Evolutionary conservation across 2,329 filamentous ascomycete species (phyloP), one percentile per base, ranked within the genome.

Genomic region (Aspergillus amoenus): DNA sequence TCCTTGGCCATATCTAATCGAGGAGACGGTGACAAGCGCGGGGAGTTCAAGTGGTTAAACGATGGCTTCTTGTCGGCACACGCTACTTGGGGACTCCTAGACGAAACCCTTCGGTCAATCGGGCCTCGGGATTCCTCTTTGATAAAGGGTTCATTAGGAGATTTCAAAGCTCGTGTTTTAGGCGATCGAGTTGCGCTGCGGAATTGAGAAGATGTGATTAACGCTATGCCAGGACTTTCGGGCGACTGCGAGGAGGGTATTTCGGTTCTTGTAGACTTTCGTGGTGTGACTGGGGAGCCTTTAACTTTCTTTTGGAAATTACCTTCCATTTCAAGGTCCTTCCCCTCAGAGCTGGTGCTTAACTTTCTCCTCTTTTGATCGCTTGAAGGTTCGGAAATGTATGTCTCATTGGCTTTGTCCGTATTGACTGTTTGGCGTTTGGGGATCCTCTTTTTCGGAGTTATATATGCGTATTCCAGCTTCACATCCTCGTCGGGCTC

Each of bases 171-270:
- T n/a, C 18, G 58, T 56, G 66, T 69, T 3, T 67, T 49, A 5
- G 71, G 67, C 46, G 68, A 71, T 21, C 63, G 64, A 48, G 65
- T 68, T 11, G 67, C 66, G 27, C 58, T 56, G 18, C 61, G 64
- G 41, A 73, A 70, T 44, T 73, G 68, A 32, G 69, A 73, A 9
- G 72, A 70, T n/a, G 72, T 68, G 30, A 74, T 69, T n/a, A 74
- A 60, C 11, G 68, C 66, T 13, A 76, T 45, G 2, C 70, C 71
- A 18, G 75, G 74, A 44, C 74, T 77, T 61, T 77, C 74, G 1
- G 75, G 75, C 7, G 75, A 77, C 41, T 78, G 75, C 6, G 75
- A 77, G 3, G 75, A 78, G 5, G 74, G 75, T 53, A 78, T 71
- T 52, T 75, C 73, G 8, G 66, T 58, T 45, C 58, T 69, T 17